Conservation (phyloP, 176 grass and related monocot genomes). For the Canna indica region DNA sequence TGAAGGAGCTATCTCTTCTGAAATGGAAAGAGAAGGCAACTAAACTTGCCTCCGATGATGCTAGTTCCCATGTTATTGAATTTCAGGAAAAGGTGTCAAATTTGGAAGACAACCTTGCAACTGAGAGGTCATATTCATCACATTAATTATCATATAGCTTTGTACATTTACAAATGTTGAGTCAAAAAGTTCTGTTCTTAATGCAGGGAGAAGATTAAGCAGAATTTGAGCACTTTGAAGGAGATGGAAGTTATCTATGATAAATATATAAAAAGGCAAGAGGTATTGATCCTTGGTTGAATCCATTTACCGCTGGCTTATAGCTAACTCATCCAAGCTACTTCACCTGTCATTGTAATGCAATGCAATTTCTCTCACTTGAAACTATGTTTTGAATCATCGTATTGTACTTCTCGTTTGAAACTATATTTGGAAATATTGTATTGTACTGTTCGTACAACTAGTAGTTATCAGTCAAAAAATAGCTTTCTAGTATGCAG, state of each 20-base stretch:
- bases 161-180: background rate
- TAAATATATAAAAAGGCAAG: slow-evolving; percentile 71
- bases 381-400: too few species aligned
- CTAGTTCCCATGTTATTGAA: slow-evolving; percentile 45
- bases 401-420: too few species aligned
- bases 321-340: background rate
- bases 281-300: slow-evolving; percentile 37
- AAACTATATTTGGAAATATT: too few species aligned
- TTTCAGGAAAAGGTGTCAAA: slow-evolving; percentile 51
- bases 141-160: background rate
- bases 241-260: slow-evolving; percentile 59
- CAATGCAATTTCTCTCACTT: background rate
- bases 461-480: too few species aligned
- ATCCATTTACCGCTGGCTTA: background rate
- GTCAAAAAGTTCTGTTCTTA: slow-evolving; percentile 23
- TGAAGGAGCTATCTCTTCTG: slow-evolving; percentile 85
- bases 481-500: too few species aligned
- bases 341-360: background rate
- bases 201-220: slow-evolving; percentile 63
- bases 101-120: slow-evolving; percentile 43
- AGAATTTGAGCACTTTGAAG: slow-evolving; percentile 50
- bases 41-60: slow-evolving; percentile 64
- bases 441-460: too few species aligned
- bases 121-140: slow-evolving; percentile 51
- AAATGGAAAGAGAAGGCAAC: slow-evolving; percentile 96